Conservation (phyloP, 257 asterid species). For the Nicotiana tomentosiformis region DNA sequence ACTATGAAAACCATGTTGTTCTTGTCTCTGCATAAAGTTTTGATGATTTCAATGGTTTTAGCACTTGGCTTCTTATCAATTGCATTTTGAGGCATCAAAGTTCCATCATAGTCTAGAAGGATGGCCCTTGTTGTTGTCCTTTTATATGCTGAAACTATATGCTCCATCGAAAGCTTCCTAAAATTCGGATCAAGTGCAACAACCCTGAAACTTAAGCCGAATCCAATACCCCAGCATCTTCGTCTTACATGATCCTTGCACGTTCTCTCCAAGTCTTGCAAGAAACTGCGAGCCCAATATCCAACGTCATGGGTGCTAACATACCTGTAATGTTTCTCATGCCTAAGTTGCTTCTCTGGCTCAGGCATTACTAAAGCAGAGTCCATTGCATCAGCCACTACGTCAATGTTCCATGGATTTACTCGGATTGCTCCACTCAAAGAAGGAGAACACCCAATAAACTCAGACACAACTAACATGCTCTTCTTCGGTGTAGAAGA, state of each 20-base stretch:
- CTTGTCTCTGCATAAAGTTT: slow-evolving; percentile 57
- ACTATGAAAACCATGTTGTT: slow-evolving; percentile 64
- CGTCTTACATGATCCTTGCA: slow-evolving; percentile 73
- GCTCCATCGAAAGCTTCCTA: slow-evolving; percentile 77
- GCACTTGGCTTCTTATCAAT: slow-evolving; percentile 79
- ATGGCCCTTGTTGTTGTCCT: slow-evolving; percentile 63
- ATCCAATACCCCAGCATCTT: slow-evolving; percentile 94
- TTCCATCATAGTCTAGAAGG: slow-evolving; percentile 82
- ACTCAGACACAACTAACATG: slow-evolving; percentile 84
- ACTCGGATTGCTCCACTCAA: slow-evolving; percentile 84
- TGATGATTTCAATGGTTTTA: slow-evolving; percentile 55
- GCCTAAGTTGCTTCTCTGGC: slow-evolving; percentile 78
- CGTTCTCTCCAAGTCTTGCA: slow-evolving; percentile 72
- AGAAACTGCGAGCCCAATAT: slow-evolving; percentile 88
- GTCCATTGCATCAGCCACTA: slow-evolving; percentile 83
- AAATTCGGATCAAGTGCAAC: slow-evolving; percentile 82
- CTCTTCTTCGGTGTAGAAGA: slow-evolving; percentile 49
- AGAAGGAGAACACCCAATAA: slow-evolving; percentile 86
- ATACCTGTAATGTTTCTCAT: slow-evolving; percentile 77
- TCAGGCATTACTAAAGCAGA: slow-evolving; percentile 67
- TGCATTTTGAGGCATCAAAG: slow-evolving; percentile 79
- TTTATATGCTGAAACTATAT: slow-evolving; percentile 77
- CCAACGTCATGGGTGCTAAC: slow-evolving; percentile 89
- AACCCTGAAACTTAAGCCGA: slow-evolving; percentile 77
- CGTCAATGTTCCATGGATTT: slow-evolving; percentile 85